Base-by-base conservation (phyloP, 2,329 filamentous ascomycete species). In the Cladosporium cucumerinum region DNA sequence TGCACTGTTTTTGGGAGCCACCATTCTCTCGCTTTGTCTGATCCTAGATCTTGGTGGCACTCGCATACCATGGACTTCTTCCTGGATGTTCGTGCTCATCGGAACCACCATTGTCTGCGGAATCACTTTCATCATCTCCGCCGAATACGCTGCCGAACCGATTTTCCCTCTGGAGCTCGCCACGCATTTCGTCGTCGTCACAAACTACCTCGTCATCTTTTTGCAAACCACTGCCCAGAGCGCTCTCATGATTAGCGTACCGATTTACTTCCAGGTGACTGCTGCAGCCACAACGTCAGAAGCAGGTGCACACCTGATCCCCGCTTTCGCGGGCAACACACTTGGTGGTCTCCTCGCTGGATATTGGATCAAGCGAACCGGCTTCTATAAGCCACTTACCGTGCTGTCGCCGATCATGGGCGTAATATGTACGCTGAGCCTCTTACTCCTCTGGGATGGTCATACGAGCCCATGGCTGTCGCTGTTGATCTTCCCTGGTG, bases 181-280 rank as follows among this genome's bases (percentile, higher is more conserved):
- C 16, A 73, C 72, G 5, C 78, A 83, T 18, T 78, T 81, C 52
- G 84, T 86, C 59, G 82, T 86, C 0, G 76, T 86, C 4, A 78
- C 82, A 1, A 82, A 83, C 0, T 86, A 85, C 65, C 65, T 83
- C 0, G 83, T 87, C 43, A 79, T 81, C 25, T 77, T 78, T 2
- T 76, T 84, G 0, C 87, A 89, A 67, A 76, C 79, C 0, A 80
- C 82, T 0, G 85, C 86, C 0, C 89, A 91, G 70, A 74, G 86
- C 10, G 83, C 81, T 0, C 82, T 87, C 72, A 87, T 90, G 84
- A 88, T 87, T 62, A 82, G 84, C 0, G 83, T 91, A 0, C 89
- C 89, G 0, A 75, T 91, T 0, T 91, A 91, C 75, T 92, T 91
- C 68, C 86, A 89, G 65, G 83, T 89, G 0, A 88, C 87, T 0